Evolutionary conservation across 2,329 filamentous ascomycete genomes (phyloP).

Genomic region (Xylaria polymorpha): DNA sequence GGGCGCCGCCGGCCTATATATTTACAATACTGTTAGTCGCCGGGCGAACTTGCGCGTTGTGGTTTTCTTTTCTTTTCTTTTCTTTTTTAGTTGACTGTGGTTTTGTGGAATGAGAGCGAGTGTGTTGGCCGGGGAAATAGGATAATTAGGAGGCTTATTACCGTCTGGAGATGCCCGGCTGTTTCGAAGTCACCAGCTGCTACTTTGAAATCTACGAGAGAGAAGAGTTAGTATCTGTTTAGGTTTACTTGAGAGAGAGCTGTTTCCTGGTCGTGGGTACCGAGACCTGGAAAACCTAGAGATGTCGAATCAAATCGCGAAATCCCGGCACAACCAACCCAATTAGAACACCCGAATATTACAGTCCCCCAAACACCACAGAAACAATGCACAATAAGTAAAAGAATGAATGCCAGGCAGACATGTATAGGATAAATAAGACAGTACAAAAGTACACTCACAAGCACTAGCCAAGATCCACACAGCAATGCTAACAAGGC

Average conservation of each 20-base stretch:
- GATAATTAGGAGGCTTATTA: constrained; percentile 40
- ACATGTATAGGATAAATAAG: not conserved
- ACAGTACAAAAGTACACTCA: constrained; percentile 17
- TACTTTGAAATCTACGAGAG: constrained; percentile 34
- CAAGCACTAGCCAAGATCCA: constrained; percentile 61
- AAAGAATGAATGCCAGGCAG: not conserved
- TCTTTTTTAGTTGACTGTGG: not conserved
- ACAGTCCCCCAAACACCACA: not conserved
- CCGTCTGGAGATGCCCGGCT: constrained; percentile 56
- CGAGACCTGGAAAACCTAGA: not conserved
- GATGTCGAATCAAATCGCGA: not conserved
- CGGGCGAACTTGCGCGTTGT: not conserved
- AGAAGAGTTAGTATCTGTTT: constrained; percentile 4
- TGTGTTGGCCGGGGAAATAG: not conserved
- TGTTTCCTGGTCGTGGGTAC: not conserved
- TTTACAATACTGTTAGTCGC: not conserved
- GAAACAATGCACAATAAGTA: not conserved
- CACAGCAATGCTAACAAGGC: constrained; percentile 57
- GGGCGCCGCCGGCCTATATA: constrained; percentile 52
- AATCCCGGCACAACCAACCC: too few relatives aligned
- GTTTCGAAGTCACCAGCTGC: constrained; percentile 34
- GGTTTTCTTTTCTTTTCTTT: too few relatives aligned
- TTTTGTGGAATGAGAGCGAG: not conserved
- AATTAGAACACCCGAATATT: not conserved
- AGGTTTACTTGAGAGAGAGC: too few relatives aligned